These are phyloP conservation scores for Clitoria ternatea DNA, from an alignment of 306 rosid genomes.

Conservation along the genomic window DNA sequence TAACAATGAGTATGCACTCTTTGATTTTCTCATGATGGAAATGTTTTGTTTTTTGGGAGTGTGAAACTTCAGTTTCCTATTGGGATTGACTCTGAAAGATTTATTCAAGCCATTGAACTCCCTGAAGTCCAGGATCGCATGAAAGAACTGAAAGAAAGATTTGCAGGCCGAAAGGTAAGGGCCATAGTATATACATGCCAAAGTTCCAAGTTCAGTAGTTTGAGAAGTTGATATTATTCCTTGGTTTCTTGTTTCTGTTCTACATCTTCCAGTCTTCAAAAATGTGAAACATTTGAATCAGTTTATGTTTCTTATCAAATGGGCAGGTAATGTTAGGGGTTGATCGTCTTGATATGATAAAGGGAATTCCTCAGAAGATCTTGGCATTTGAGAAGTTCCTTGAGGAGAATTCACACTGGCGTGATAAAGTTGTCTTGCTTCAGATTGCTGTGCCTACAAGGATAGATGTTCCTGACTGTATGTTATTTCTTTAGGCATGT, in stretches of 20 bases:
- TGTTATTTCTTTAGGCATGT: slow-evolving; percentile 32
- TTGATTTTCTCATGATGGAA: slow-evolving; percentile 25
- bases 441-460: slow-evolving; percentile 98
- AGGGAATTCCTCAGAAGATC: slow-evolving; percentile 93
- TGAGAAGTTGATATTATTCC: not conserved
- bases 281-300: slow-evolving; percentile 25
- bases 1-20: slow-evolving; percentile 21
- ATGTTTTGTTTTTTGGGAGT: slow-evolving; percentile 28
- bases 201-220: not conserved
- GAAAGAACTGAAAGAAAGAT: slow-evolving; percentile 80
- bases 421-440: slow-evolving; percentile 87
- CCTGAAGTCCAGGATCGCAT: slow-evolving; percentile 85
- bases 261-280: not conserved
- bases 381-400: slow-evolving; percentile 95
- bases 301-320: slow-evolving; percentile 29
- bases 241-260: not conserved
- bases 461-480: slow-evolving; percentile 90
- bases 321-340: slow-evolving; percentile 92
- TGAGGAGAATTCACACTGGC: slow-evolving; percentile 89
- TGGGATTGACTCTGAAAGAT: slow-evolving; percentile 89
- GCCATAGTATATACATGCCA: not conserved
- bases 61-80: slow-evolving; percentile 80
- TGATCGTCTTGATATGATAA: slow-evolving; percentile 97
- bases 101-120: slow-evolving; percentile 76
- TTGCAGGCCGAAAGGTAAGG: slow-evolving; percentile 84